Base-by-base conservation (phyloP, 176 grass and related monocot genomes). In the Paspalum notatum region DNA sequence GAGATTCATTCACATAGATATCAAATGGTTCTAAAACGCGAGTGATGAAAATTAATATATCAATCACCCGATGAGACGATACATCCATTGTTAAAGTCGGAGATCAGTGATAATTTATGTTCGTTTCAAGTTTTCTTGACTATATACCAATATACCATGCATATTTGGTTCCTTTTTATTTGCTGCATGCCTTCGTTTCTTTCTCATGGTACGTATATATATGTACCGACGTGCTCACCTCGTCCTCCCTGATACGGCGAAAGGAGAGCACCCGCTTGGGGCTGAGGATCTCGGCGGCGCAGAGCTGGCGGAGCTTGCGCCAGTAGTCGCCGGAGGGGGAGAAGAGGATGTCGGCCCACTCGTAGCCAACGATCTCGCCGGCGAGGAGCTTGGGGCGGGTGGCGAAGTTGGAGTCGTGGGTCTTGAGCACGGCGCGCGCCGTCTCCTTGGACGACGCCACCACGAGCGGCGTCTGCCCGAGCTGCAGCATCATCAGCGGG, bases 281-380 rank as follows among this genome's bases (percentile, higher is more conserved):
- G 24, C 79, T 87, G 10, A 87, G 73, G 54, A 87, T 82, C 73
- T 87, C 85, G 38, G 85, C 73, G 12, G 79, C 79, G 48, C 85
- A 87, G 18, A 87, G 85, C 79, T 82, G 85, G 1, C 85, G 79
- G 72, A 87, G 85, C 79, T 87, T 87, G 64, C 85, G 85, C 85
- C 85, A 87, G 47, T 87, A 87, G 20, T 87, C 85, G 22, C 85
- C 71, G 47, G 85, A 87, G 63, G 85, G 85, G 46, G 85, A 68
- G 79, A 87, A 87, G 79, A 87, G 85, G 79, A 87, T 87, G 79
- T 87, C 85, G 9, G 67, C 65, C 85, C 85, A 87, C 4, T 82
- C 72, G 65, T 87, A 87, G 8, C 79, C 85, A 18, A 83, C 79
- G 25, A 87, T 87, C 56, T 83, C 57, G 10, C 85, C 85, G 79